These are phyloP conservation scores for Aspergillus sp. DNA, from an alignment of 2,329 filamentous ascomycete species.

Conservation along the genomic window DNA sequence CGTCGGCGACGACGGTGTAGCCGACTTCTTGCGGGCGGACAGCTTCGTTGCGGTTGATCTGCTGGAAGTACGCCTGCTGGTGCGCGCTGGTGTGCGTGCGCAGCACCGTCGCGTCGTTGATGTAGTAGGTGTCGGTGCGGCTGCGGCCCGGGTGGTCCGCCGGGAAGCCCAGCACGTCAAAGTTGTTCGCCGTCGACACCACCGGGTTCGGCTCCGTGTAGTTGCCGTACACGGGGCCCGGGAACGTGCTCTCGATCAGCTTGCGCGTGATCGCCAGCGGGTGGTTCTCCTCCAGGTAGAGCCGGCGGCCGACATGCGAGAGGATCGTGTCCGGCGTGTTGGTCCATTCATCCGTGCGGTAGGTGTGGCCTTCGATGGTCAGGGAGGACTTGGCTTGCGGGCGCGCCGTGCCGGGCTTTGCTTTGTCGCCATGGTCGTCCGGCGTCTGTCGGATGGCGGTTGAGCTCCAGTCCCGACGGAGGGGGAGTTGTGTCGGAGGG, in stretches of 20 bases:
- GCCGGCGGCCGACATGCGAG: conserved; percentile 67
- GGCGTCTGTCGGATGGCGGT: conserved; percentile 22
- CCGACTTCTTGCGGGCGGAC: conserved; percentile 54
- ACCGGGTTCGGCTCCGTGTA: conserved; percentile 80
- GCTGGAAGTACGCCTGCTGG: conserved; percentile 77
- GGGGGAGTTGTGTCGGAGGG: conserved; percentile 15
- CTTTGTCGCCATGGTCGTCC: conserved; percentile 12
- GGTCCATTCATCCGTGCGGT: conserved; percentile 75
- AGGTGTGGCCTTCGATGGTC: conserved; percentile 62
- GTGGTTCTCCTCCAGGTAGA: conserved; percentile 91
- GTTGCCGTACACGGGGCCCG: conserved; percentile 67
- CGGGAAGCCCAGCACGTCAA: conserved; percentile 94
- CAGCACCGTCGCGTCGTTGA: conserved; percentile 79
- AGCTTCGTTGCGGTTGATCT: conserved; percentile 50
- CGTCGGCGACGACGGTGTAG: conserved; percentile 89
- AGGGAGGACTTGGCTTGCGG: conserved; percentile 34
- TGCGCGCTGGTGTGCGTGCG: conserved; percentile 95
- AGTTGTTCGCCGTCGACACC: conserved; percentile 83
- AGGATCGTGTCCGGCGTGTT: conserved; percentile 78
- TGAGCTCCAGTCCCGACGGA: conserved; percentile 32
- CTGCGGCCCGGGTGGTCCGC: conserved; percentile 82
- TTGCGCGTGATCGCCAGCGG: conserved; percentile 86
- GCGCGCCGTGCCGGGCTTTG: conserved; percentile 2
- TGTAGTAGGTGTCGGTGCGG: conserved; percentile 90
- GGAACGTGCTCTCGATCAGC: conserved; percentile 88